Percentiles rank a stretch among this genome's conserved stretches.
Evolutionary conservation across 1,284 basidiomycete genomes (phyloP).

Genomic region (Trametes sp.): DNA sequence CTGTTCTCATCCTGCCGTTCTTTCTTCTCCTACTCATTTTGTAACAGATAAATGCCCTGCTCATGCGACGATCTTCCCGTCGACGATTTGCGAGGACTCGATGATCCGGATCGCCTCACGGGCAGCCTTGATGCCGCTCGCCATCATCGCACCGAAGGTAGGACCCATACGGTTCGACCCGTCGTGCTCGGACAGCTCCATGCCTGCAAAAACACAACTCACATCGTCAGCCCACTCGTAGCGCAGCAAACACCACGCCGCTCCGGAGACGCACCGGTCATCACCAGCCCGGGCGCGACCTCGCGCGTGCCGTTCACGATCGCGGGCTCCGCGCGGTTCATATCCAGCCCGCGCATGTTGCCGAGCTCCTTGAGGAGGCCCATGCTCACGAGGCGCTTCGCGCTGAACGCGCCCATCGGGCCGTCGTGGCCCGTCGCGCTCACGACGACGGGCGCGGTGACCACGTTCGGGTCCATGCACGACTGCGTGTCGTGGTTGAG

Average conservation of each 20-base stretch:
- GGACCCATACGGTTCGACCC: slow-evolving; percentile 81
- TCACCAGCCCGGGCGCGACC: slow-evolving; percentile 81
- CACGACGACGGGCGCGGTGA: slow-evolving; percentile 80
- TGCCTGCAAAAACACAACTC: slow-evolving; percentile 54
- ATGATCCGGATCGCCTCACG: slow-evolving; percentile 74
- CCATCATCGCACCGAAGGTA: slow-evolving; percentile 86
- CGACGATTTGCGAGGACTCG: slow-evolving; percentile 64
- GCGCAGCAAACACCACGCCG: neutral
- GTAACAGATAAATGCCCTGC: too few species aligned
- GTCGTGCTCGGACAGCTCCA: slow-evolving; percentile 88
- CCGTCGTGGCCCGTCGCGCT: slow-evolving; percentile 80
- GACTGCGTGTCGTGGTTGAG: slow-evolving; percentile 85
- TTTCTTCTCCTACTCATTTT: neutral
- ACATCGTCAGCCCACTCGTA: neutral
- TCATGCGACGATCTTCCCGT: slow-evolving; percentile 71
- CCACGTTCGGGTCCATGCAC: slow-evolving; percentile 90
- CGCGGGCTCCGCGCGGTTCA: slow-evolving; percentile 80
- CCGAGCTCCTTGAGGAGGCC: slow-evolving; percentile 82
- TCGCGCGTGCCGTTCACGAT: slow-evolving; percentile 84
- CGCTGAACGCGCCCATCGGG: slow-evolving; percentile 87
- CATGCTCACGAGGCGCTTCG: slow-evolving; percentile 82
- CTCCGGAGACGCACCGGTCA: slow-evolving; percentile 59
- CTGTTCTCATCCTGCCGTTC: neutral
- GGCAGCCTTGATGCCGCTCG: slow-evolving; percentile 80
- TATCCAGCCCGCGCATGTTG: slow-evolving; percentile 83